A percentile compares a stretch with the other conserved stretches of the same genome.
Evolutionary conservation across 1,284 basidiomycete genomes (phyloP).

Genomic region (Irpex sp.): DNA sequence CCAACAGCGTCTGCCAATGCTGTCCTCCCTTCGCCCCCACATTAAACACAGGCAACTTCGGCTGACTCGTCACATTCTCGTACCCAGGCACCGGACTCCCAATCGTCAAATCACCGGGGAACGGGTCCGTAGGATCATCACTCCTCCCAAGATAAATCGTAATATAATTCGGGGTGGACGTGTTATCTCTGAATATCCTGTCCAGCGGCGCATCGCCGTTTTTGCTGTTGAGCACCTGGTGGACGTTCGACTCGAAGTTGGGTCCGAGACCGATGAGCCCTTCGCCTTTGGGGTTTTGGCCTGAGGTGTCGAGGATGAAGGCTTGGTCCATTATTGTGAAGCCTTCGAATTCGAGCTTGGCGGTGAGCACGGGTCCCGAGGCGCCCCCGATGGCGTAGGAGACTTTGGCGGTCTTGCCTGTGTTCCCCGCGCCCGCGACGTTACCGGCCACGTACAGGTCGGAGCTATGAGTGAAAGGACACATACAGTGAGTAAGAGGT

Average conservation of each 20-base stretch:
- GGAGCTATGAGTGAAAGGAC: slow-evolving; percentile 31
- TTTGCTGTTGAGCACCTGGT: slow-evolving; percentile 18
- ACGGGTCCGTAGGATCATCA: slow-evolving; percentile 27
- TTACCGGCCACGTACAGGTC: slow-evolving; percentile 57
- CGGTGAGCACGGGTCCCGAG: slow-evolving; percentile 49
- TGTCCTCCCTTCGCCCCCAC: slow-evolving; percentile 25
- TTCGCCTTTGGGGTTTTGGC: slow-evolving; percentile 20
- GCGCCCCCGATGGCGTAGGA: slow-evolving; percentile 50
- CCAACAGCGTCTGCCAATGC: slow-evolving; percentile 35
- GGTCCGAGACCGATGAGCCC: slow-evolving; percentile 41
- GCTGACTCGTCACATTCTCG: slow-evolving; percentile 32
- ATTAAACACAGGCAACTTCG: slow-evolving; percentile 29
- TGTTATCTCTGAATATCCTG: slow-evolving; percentile 58
- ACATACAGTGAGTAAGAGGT: not conserved
- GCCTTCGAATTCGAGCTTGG: slow-evolving; percentile 49
- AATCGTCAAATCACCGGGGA: slow-evolving; percentile 37
- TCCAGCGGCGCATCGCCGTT: slow-evolving; percentile 53
- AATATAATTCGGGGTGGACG: slow-evolving; percentile 51
- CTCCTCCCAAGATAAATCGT: slow-evolving; percentile 40
- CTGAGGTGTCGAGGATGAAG: slow-evolving; percentile 34
- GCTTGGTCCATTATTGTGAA: slow-evolving; percentile 55
- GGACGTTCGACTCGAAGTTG: slow-evolving; percentile 29
- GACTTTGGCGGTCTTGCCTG: slow-evolving; percentile 40
- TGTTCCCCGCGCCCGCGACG: slow-evolving; percentile 39
- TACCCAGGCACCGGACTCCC: slow-evolving; percentile 29